Evolutionary conservation across 768 basidiomycete species (phyloP), one percentile per base, ranked within the genome.

Genomic region (Amanita fuliginea): DNA sequence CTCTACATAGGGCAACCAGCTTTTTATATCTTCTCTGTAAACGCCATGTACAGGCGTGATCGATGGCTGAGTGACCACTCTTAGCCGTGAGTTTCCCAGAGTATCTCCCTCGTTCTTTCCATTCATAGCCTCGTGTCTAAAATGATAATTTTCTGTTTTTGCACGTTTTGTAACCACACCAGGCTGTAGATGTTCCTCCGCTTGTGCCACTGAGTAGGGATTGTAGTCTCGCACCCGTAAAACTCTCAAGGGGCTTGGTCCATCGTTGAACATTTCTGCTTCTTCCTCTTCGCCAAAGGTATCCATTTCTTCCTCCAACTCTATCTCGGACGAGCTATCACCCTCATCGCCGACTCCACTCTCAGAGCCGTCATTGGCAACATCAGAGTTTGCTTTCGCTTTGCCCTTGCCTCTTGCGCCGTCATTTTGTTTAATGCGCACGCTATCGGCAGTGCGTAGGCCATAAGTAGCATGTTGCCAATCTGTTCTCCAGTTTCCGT

Each of bases 401-500:
- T 47, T 24, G 3, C 34, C 10, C 24, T 47, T 37, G n/a, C 24
- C n/a, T 14, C 24, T 28, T 19, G 24, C 8, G 52, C 19, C 24
- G 49, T 28, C 46, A 16, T 47, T 51, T 46, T 39, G 51, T 57
- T 47, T 52, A 32, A 54, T 47, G 48, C 57, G 55, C 8, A 75
- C 60, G 53, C 68, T 72, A 52, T 76, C 77, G 7, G 73, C 68
- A 5, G 76, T 72, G 19, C 75, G 63, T 49, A 73, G 60, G 5
- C 77, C 77, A 54, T 74, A 74, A 24, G 76, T 64, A 16, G 75
- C 72, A 54, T 76, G 72, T 57, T 78, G 74, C 76, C 75, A 77
- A 55, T 79, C 74, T 4, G 72, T 74, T 56, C 66, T 71, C 37
- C 73, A 56, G 42, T 62, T 62, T 54, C 76, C 74, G 47, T 67